Percentiles rank a stretch among this genome's conserved stretches.
Evolutionary conservation across 371 early-diverging fungal genomes (phyloP).

Genomic region (Dipsacomyces acuminosporus): DNA sequence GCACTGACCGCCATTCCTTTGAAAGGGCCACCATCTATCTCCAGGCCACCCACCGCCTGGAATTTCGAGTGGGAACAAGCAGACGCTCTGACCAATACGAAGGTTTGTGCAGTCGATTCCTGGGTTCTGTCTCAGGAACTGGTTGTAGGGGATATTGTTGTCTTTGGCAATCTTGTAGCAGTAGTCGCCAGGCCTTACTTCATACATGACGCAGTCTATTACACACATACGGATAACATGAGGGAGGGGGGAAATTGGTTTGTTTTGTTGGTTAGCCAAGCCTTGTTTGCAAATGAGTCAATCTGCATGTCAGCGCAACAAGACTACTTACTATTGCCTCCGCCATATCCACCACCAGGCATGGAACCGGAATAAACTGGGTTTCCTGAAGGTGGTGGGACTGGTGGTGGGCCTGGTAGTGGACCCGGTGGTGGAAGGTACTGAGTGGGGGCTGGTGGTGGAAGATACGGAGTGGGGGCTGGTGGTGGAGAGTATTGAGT

Average conservation of each 20-base stretch:
- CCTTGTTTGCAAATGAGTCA: too few species aligned
- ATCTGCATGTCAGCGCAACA: too few species aligned
- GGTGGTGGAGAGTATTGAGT: too few species aligned
- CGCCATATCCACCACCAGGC: too few species aligned
- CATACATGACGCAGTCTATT: conserved; percentile 41
- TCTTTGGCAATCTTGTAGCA: conserved; percentile 34
- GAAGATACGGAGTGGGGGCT: too few species aligned
- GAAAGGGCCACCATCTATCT: conserved; percentile 1
- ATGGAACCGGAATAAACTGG: too few species aligned
- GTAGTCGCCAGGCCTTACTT: conserved; percentile 35
- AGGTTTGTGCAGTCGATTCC: conserved; percentile 28
- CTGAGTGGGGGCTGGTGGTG: too few species aligned
- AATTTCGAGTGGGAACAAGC: conserved; percentile 14
- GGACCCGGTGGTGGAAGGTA: too few species aligned
- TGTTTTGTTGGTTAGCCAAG: too few species aligned
- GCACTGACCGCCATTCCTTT: neutral
- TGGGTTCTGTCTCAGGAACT: conserved; percentile 33
- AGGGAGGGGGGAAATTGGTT: neutral
- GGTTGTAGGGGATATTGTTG: conserved; percentile 25
- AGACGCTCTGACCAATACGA: conserved; percentile 24
- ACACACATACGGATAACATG: neutral
- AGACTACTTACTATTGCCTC: neutral
- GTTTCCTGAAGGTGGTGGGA: too few species aligned
- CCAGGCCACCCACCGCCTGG: conserved; percentile 5
- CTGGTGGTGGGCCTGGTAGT: too few species aligned